phyloP scores from a whole-genome alignment of 1,284 basidiomycete species.

The Malassezia nana region DNA sequence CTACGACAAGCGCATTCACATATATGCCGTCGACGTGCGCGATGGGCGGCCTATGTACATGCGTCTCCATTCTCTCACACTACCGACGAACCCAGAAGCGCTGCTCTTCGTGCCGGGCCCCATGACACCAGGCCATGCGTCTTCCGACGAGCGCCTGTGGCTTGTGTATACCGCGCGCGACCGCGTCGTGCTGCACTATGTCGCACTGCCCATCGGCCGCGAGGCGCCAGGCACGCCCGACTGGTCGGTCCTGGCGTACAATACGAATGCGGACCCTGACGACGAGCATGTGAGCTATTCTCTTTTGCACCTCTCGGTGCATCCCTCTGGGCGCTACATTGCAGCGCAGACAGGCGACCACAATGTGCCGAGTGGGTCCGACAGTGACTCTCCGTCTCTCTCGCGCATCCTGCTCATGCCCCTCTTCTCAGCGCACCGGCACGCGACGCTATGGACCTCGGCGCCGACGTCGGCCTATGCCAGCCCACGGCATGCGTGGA shows the following conservation, averaged over 20 bases:
- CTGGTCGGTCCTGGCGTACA: slow-evolving; percentile 28
- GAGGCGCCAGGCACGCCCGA: slow-evolving; percentile 4
- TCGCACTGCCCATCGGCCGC: slow-evolving; percentile 22
- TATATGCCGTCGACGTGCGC: slow-evolving; percentile 24
- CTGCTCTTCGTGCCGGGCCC: slow-evolving; percentile 29
- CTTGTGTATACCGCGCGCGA: slow-evolving; percentile 31
- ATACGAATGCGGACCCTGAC: slow-evolving; percentile 31
- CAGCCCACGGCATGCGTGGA: slow-evolving; percentile 34
- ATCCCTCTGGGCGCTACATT: slow-evolving; percentile 28
- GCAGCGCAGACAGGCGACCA: slow-evolving; percentile 40
- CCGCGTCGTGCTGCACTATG: slow-evolving; percentile 33
- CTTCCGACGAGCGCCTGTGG: slow-evolving; percentile 19
- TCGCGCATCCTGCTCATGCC: slow-evolving; percentile 32
- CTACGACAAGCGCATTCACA: slow-evolving; percentile 33
- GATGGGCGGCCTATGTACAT: slow-evolving; percentile 15
- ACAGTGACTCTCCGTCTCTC: slow-evolving; percentile 9
- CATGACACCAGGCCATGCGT: slow-evolving; percentile 14
- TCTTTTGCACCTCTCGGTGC: slow-evolving; percentile 32
- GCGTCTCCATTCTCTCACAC: not conserved
- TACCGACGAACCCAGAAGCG: slow-evolving; percentile 32
- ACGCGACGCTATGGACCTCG: slow-evolving; percentile 30
- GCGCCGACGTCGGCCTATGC: slow-evolving; percentile 24
- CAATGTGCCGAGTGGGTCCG: slow-evolving; percentile 13
- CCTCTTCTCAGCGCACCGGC: slow-evolving; percentile 21
- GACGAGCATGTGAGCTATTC: slow-evolving; percentile 39